Conservation (phyloP, 2,329 filamentous ascomycete species). For the Calonectria pauciramosa region DNA sequence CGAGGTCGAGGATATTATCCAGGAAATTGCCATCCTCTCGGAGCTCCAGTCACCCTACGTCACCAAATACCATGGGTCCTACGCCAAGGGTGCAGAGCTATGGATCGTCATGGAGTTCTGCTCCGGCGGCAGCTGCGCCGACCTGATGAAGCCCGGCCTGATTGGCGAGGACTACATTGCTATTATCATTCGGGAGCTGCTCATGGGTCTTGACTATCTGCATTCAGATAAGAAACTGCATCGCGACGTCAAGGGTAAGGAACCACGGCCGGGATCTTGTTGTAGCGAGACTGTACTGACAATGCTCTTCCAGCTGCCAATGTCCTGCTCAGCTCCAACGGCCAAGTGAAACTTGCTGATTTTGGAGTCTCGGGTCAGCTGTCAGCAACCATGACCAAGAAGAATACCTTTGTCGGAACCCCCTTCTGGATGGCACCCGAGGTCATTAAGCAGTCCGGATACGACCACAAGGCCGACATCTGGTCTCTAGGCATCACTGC, state of each 20-base stretch:
- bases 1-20: conserved; percentile 99
- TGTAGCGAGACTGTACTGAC: background rate
- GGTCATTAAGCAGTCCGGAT: conserved; percentile 98
- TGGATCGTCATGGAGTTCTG: conserved; percentile 99
- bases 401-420: conserved; percentile 98
- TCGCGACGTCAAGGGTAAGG: conserved; percentile 90
- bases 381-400: conserved; percentile 98
- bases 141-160: conserved; percentile 92
- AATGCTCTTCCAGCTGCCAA: conserved; percentile 79
- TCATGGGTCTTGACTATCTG: conserved; percentile 92
- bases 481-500: conserved; percentile 98
- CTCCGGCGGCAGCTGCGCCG: conserved; percentile 94
- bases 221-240: conserved; percentile 97
- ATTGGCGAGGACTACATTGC: conserved; percentile 97
- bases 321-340: conserved; percentile 87
- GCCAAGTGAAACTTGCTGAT: conserved; percentile 96
- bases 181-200: conserved; percentile 91
- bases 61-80: conserved; percentile 98
- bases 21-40: conserved; percentile 97
- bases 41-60: conserved; percentile 97
- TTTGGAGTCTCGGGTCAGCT: conserved; percentile 98
- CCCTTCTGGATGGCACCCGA: conserved; percentile 99
- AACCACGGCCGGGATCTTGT: background rate
- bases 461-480: conserved; percentile 98
- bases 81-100: conserved; percentile 93